Percentiles rank a stretch among this genome's conserved stretches.
Conservation (phyloP, 148 eudicot species). For the Camellia japonica region DNA sequence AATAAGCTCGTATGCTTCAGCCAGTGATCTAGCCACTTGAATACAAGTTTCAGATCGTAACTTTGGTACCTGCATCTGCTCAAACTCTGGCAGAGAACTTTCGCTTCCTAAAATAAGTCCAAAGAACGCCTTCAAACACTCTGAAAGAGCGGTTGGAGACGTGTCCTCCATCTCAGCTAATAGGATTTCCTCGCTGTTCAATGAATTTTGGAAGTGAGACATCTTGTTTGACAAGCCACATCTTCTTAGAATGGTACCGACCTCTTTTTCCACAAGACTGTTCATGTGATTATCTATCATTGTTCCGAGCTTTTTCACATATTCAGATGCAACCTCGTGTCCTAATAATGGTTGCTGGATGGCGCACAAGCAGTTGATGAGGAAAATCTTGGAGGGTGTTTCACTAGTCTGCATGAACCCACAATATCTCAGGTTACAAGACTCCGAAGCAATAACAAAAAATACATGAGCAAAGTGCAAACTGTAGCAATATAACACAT, state of each 20-base stretch:
- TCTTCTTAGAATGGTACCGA: conserved; percentile 60
- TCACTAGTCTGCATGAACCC: conserved; percentile 59
- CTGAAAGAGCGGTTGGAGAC: conserved; percentile 66
- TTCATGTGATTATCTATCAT: conserved; percentile 69
- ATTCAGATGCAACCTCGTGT: conserved; percentile 78
- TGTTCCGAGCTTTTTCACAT: conserved; percentile 60
- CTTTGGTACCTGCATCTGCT: conserved; percentile 87
- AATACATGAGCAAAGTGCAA: neutral
- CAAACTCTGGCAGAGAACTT: conserved; percentile 84
- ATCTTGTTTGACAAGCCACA: conserved; percentile 78
- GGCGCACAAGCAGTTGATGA: conserved; percentile 89
- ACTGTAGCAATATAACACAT: neutral
- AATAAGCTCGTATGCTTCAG: conserved; percentile 76
- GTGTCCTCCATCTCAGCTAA: conserved; percentile 83
- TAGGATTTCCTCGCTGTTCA: conserved; percentile 28
- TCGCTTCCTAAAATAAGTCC: conserved; percentile 86
- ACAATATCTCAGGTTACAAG: neutral
- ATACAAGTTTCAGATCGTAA: conserved; percentile 77
- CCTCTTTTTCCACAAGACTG: conserved; percentile 79
- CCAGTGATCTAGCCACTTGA: conserved; percentile 65
- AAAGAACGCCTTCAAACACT: conserved; percentile 77
- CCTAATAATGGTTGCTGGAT: conserved; percentile 81
- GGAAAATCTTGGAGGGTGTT: conserved; percentile 87
- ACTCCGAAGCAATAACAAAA: conserved; percentile 10
- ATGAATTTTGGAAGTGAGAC: conserved; percentile 52